A percentile compares a stretch with the other conserved stretches of the same genome.
phyloP scores from a whole-genome alignment of 2,329 filamentous ascomycete species.

The Aspergillus amoenus region DNA sequence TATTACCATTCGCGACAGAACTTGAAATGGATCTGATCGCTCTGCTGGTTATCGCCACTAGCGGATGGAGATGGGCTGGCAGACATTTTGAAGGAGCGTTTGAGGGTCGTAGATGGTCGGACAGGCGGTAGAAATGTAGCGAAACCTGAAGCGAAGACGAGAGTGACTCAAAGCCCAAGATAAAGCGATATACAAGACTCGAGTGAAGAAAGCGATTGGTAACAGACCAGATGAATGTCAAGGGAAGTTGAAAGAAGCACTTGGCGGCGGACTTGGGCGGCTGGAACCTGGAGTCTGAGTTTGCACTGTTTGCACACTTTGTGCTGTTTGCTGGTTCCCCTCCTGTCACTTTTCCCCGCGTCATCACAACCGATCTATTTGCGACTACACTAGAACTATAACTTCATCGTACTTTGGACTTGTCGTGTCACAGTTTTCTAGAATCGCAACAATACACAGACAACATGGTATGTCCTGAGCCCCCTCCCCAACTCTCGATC shows the following conservation, averaged over 20 bases:
- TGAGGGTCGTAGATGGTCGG: background rate
- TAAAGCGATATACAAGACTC: background rate
- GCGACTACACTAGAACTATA: background rate
- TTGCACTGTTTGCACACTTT: constrained; percentile 21
- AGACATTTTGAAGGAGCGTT: constrained; percentile 33
- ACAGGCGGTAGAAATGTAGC: background rate
- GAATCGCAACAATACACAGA: background rate
- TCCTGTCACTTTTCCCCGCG: constrained; percentile 29
- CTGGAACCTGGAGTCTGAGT: constrained; percentile 12
- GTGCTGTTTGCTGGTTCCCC: constrained; percentile 20
- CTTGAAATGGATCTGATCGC: constrained; percentile 86
- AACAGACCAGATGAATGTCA: background rate
- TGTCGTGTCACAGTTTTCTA: background rate
- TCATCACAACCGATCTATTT: constrained; percentile 16
- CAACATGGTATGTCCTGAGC: constrained; percentile 11
- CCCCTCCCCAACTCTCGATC: background rate
- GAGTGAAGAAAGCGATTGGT: background rate
- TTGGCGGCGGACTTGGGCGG: background rate
- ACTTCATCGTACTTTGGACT: background rate
- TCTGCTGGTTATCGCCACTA: constrained; percentile 38
- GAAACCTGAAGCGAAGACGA: background rate
- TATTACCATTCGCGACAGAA: constrained; percentile 93
- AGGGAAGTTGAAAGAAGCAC: constrained; percentile 21
- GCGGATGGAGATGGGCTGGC: constrained; percentile 44
- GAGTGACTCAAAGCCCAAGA: background rate